Evolutionary conservation across 2,329 filamentous ascomycete genomes (phyloP).

Genomic region (Tricladium varicosporioides): DNA sequence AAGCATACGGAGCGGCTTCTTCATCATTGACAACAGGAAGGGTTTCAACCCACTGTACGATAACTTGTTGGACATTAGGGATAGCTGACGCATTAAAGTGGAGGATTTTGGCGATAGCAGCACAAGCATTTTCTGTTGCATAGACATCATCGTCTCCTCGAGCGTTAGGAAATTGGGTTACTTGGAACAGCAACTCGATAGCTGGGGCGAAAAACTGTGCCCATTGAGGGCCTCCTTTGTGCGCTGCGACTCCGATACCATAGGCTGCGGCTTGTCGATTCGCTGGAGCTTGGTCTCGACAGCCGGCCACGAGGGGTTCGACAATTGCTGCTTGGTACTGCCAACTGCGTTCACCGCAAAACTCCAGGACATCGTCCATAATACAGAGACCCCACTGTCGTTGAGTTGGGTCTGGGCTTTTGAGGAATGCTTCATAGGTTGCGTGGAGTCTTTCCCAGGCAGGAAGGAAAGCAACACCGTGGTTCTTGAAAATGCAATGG

Average conservation of each 20-base stretch:
- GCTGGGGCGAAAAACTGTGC: conserved; percentile 80
- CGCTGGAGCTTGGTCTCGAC: conserved; percentile 80
- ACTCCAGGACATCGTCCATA: conserved; percentile 96
- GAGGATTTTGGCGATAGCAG: conserved; percentile 93
- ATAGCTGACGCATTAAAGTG: conserved; percentile 83
- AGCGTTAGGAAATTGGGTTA: conserved; percentile 76
- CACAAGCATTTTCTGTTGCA: conserved; percentile 95
- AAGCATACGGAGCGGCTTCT: conserved; percentile 94
- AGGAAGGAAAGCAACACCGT: conserved; percentile 78
- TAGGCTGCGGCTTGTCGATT: conserved; percentile 96
- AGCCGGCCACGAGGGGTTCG: conserved; percentile 80
- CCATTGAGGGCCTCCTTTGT: conserved; percentile 86
- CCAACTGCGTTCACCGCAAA: conserved; percentile 86
- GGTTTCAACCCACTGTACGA: conserved; percentile 85
- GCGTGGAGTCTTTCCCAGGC: conserved; percentile 83
- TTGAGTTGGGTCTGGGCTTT: conserved; percentile 80
- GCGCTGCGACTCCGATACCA: conserved; percentile 91
- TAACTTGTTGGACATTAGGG: conserved; percentile 70
- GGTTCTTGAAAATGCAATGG: conserved; percentile 98
- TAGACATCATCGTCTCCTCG: conserved; percentile 92
- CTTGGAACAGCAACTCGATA: conserved; percentile 80
- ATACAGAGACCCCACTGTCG: conserved; percentile 99
- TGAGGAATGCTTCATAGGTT: conserved; percentile 84
- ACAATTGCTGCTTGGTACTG: conserved; percentile 84
- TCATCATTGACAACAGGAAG: conserved; percentile 93